Conservation (phyloP, 2,329 filamentous ascomycete genomes). For the Pseudogymnoascus sp. region DNA sequence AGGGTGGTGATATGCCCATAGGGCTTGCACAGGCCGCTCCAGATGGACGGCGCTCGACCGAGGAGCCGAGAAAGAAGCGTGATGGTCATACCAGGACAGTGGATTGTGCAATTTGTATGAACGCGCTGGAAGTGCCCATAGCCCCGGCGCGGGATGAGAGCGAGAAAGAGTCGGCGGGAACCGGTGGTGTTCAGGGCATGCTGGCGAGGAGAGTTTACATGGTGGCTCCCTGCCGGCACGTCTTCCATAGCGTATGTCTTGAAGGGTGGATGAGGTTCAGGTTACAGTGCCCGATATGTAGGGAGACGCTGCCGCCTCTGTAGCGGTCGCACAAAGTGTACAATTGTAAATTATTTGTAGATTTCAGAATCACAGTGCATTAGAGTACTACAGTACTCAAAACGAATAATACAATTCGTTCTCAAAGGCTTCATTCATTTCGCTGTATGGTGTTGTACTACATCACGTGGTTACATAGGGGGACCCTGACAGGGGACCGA, state of each 20-base stretch:
- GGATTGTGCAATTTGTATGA: constrained; percentile 93
- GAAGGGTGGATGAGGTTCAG: constrained; percentile 95
- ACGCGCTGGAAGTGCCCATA: constrained; percentile 82
- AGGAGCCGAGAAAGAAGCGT: constrained; percentile 31
- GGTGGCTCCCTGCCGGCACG: constrained; percentile 94
- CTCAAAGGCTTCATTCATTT: neutral
- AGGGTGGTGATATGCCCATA: constrained; percentile 73
- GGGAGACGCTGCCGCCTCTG: constrained; percentile 79
- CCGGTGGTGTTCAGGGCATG: constrained; percentile 54
- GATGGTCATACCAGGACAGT: constrained; percentile 47
- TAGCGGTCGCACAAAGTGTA: constrained; percentile 35
- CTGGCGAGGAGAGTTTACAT: constrained; percentile 81
- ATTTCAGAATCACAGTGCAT: neutral
- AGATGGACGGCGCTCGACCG: constrained; percentile 29
- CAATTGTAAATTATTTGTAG: neutral
- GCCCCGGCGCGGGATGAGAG: constrained; percentile 52
- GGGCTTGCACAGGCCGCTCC: constrained; percentile 46
- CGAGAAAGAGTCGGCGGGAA: constrained; percentile 29
- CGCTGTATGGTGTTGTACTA: neutral
- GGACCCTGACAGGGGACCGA: constrained; percentile 5
- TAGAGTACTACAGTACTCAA: neutral
- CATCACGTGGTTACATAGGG: neutral
- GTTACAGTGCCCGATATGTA: constrained; percentile 89
- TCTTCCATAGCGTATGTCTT: constrained; percentile 86
- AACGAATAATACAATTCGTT: neutral